Conservation (phyloP, 441 rosid species). For the Eutrema salsugineum region DNA sequence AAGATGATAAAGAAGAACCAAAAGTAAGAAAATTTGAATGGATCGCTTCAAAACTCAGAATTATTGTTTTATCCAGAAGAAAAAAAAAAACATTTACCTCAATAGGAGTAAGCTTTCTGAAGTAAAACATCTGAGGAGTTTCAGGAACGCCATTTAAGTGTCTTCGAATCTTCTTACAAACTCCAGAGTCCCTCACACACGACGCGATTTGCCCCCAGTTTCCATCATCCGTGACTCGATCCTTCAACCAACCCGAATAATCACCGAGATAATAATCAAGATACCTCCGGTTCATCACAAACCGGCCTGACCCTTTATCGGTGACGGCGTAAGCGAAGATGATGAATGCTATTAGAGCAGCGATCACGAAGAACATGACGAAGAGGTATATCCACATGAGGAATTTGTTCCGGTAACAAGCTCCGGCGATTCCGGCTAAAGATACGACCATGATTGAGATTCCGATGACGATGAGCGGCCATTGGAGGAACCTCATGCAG, state of each 20-base stretch:
- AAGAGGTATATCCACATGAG: slow-evolving; percentile 81
- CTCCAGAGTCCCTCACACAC: slow-evolving; percentile 70
- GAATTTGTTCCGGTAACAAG: slow-evolving; percentile 77
- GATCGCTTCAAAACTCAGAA: not conserved
- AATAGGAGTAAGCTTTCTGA: slow-evolving; percentile 61
- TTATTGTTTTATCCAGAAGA: not conserved
- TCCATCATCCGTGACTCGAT: slow-evolving; percentile 52
- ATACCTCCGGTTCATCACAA: slow-evolving; percentile 47
- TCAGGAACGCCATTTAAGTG: slow-evolving; percentile 58
- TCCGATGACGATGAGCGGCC: slow-evolving; percentile 86
- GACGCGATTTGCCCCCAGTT: slow-evolving; percentile 71
- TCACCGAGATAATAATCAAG: slow-evolving; percentile 60
- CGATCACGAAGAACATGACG: slow-evolving; percentile 77
- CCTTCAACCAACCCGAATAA: slow-evolving; percentile 78
- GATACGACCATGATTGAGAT: slow-evolving; percentile 71
- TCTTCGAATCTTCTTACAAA: slow-evolving; percentile 58
- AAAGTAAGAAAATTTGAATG: not conserved
- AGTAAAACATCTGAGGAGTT: slow-evolving; percentile 59
- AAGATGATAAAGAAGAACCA: not conserved
- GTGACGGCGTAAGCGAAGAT: slow-evolving; percentile 85
- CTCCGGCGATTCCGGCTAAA: slow-evolving; percentile 81
- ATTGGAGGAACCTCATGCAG: slow-evolving; percentile 79
- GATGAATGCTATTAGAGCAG: slow-evolving; percentile 73
- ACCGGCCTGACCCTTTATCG: slow-evolving; percentile 74
- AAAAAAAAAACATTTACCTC: slow-evolving; percentile 38